Conservation (phyloP, 257 asterid species). For the Coffea eugenioides region DNA sequence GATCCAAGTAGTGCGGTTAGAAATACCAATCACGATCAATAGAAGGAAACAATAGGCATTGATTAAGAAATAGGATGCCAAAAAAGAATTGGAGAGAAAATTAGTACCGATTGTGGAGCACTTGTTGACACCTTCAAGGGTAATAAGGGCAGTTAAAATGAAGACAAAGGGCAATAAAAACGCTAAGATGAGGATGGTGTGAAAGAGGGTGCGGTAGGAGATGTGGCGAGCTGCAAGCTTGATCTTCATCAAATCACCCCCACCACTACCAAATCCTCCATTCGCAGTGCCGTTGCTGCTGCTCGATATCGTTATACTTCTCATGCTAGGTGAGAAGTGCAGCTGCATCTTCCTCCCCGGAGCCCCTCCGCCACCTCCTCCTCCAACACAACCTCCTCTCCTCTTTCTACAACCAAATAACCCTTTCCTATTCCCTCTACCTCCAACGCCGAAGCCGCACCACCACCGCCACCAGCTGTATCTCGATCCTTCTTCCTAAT, state of each 20-base stretch:
- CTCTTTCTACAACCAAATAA: not conserved
- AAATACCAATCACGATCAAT: not conserved
- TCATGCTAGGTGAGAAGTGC: constrained; percentile 99
- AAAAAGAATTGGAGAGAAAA: constrained; percentile 10
- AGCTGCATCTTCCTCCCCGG: constrained; percentile 93
- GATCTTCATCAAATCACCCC: constrained; percentile 88
- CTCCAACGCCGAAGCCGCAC: not conserved
- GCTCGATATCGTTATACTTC: constrained; percentile 98
- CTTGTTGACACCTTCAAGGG: constrained; percentile 98
- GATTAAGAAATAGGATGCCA: not conserved
- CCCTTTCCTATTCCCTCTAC: constrained; percentile 22
- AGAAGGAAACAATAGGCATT: not conserved
- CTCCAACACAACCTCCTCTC: constrained; percentile 28
- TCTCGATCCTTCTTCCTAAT: constrained; percentile 6
- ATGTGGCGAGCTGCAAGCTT: constrained; percentile 87
- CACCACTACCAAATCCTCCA: constrained; percentile 56
- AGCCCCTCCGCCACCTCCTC: constrained; percentile 36
- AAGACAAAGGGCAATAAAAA: constrained; percentile 91
- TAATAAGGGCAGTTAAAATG: constrained; percentile 86
- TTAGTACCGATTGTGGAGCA: constrained; percentile 86
- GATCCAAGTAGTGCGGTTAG: constrained; percentile 2
- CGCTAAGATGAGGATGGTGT: constrained; percentile 75
- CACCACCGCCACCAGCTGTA: constrained; percentile 12
- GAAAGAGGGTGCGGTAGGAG: constrained; percentile 76
- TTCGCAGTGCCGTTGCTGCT: constrained; percentile 28